Percentiles rank a stretch among this genome's conserved stretches.
Evolutionary conservation across 768 basidiomycete species (phyloP).

Genomic region (Ramaria rubella): DNA sequence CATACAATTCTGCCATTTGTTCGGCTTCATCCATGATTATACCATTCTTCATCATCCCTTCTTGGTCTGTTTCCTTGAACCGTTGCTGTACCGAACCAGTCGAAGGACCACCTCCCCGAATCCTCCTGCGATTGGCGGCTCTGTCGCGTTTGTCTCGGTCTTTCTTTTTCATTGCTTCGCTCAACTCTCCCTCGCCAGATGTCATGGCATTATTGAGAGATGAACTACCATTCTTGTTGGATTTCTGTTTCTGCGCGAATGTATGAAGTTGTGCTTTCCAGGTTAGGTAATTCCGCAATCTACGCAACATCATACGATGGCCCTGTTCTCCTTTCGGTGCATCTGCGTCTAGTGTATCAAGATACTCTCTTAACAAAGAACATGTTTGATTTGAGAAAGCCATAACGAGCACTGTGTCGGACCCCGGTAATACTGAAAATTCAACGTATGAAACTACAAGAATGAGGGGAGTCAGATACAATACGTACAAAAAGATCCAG

Average conservation of each 20-base stretch:
- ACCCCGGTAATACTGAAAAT: slow-evolving; percentile 38
- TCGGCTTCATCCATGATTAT: slow-evolving; percentile 16
- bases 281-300: slow-evolving; percentile 65
- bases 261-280: slow-evolving; percentile 60
- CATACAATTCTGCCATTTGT: slow-evolving; percentile 55
- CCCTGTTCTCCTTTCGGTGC: slow-evolving; percentile 60
- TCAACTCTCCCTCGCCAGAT: slow-evolving; percentile 36
- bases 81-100: background rate
- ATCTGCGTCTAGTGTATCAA: slow-evolving; percentile 55
- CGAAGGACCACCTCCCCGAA: slow-evolving; percentile 63
- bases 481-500: slow-evolving; percentile 15
- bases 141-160: slow-evolving; percentile 57
- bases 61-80: background rate
- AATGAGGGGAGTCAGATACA: slow-evolving; percentile 17
- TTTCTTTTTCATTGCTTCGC: slow-evolving; percentile 73
- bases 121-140: slow-evolving; percentile 57
- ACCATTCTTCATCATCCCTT: slow-evolving; percentile 5
- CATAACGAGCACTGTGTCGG: slow-evolving; percentile 84
- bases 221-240: background rate
- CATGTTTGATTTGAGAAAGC: slow-evolving; percentile 72
- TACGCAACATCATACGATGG: slow-evolving; percentile 70
- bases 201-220: background rate
- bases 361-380: slow-evolving; percentile 69
- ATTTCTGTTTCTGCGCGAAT: background rate
- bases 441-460: background rate